These are phyloP conservation scores for Omphalotus guepiniiformis DNA, from an alignment of 768 basidiomycete species.

Conservation along the genomic window DNA sequence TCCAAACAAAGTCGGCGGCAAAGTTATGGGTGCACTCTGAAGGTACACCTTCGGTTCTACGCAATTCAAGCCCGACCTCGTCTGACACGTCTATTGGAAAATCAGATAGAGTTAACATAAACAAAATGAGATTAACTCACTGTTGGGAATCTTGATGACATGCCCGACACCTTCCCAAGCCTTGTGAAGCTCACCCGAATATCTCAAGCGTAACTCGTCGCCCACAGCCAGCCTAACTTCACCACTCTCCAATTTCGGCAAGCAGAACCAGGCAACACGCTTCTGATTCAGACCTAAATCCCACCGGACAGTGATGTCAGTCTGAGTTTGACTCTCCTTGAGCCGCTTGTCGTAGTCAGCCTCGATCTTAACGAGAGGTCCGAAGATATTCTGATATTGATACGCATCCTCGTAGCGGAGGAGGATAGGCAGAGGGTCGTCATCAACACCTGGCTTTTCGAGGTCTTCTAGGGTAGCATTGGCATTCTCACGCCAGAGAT, in stretches of 20 bases:
- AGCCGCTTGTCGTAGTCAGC: constrained; percentile 98
- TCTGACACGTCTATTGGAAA: constrained; percentile 83
- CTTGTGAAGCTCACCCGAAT: constrained; percentile 85
- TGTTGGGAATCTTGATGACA: constrained; percentile 99
- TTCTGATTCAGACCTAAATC: constrained; percentile 98
- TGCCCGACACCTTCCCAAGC: constrained; percentile 92
- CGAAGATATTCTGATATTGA: constrained; percentile 99
- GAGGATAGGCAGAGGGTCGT: constrained; percentile 91
- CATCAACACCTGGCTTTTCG: constrained; percentile 95
- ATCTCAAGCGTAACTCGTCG: constrained; percentile 89
- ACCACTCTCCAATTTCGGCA: constrained; percentile 97
- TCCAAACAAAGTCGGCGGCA: constrained; percentile 99
- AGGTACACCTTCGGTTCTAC: constrained; percentile 89
- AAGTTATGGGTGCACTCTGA: constrained; percentile 93
- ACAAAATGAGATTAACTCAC: constrained; percentile 41
- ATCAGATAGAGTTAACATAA: not conserved
- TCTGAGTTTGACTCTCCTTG: constrained; percentile 98
- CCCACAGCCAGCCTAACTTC: constrained; percentile 96
- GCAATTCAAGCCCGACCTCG: constrained; percentile 92
- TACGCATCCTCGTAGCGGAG: constrained; percentile 97
- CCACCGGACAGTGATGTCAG: constrained; percentile 94
- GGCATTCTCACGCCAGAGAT: constrained; percentile 96
- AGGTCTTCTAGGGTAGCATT: constrained; percentile 94
- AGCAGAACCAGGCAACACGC: constrained; percentile 94
- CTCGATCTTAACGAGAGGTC: constrained; percentile 98